Evolutionary conservation across 2,329 filamentous ascomycete species (phyloP), one percentile per base, ranked within the genome.

Genomic region (Arthroderma sp.): DNA sequence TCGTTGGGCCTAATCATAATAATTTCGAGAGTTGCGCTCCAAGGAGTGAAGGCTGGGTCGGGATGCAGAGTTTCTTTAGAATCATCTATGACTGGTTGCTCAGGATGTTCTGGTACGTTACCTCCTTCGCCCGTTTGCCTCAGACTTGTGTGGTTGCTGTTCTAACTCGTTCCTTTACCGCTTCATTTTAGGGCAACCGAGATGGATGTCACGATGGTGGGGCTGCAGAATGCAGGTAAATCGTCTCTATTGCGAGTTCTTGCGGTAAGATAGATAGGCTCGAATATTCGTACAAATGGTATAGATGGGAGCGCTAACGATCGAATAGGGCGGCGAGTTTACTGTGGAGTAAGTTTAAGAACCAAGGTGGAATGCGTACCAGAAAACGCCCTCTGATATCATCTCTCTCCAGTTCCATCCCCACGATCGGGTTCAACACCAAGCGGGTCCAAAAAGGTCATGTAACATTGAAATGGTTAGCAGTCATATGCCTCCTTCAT

Each of bases 131-230:
- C n/a, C 38, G 15, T 6, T 28, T 6, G n/a, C 22, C 8, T n/a
- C 8, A 9, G 8, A 5, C n/a, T 6, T 7, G 11, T 40, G 4
- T 28, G 10, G 29, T 32, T 40, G 8, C 6, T 42, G 40, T 6
- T 10, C 8, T 38, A 15, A 27, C 9, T 43, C 10, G 11, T 34
- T 44, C 22, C 30, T 15, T 36, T 10, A 28, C 7, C 30, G 28
- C 29, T 60, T 52, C 8, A 4, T 37, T 38, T 22, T 57, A 95
- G 89, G 91, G 87, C 89, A 55, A 94, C 88, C 54, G 91, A 98
- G 72, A 95, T 98, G 88, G 91, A 98, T 69, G 89, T 98, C 63
- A 96, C 91, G 56, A 94, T 98, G 83, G 89, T 98, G 64, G 91
- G 91, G 27, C 71, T 98, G 61, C 91, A 98, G 64, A 96, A 96